Base-by-base conservation (phyloP, 2,329 filamentous ascomycete genomes). In the Elsinoe australis region DNA sequence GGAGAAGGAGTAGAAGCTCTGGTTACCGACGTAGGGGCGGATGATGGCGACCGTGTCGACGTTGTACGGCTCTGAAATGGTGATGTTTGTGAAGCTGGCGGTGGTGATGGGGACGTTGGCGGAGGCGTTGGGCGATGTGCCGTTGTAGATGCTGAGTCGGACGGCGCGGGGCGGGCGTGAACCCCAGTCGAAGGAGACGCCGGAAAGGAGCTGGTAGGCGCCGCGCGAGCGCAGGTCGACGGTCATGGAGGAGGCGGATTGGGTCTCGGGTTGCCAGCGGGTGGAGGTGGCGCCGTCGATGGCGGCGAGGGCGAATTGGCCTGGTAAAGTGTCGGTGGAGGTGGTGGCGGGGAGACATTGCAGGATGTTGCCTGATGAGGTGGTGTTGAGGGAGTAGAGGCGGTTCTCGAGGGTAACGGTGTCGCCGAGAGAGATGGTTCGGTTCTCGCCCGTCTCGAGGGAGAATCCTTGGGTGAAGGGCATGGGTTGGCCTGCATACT, bases 271-370 rank as follows among this genome's bases (percentile, higher is more conserved):
- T 57, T 84, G 80, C 82, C 82, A 86, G 54, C 76, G 76, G 0
- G 82, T 85, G 14, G 75, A 75, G 4, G 75, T 68, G 2, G 79
- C 79, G 46, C 82, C 82, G 56, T 86, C 82, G 44, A 83, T 73
- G 2, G 79, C 80, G 0, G 75, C 71, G 46, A 83, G 69, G 1
- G 83, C 81, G 65, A 86, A 84, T 61, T 87, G 83, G 10, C 83
- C 83, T 0, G 79, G 75, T 19, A 72, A 65, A 57, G 73, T 77
- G 1, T 61, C 58, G 31, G 71, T 61, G 0, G 66, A 59, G 1
- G 74, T 77, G 12, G 60, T 61, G 0, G 74, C 73, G 0, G 76
- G 69, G 4, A 69, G 69, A 60, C 81, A 85, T 63, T 85, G 81
- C 0, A 76, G 68, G 12, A 83, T 67, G 58, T 85, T 83, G 4